Base-by-base conservation (phyloP, 139 green algal genomes). In the Picochlorum sp. region DNA sequence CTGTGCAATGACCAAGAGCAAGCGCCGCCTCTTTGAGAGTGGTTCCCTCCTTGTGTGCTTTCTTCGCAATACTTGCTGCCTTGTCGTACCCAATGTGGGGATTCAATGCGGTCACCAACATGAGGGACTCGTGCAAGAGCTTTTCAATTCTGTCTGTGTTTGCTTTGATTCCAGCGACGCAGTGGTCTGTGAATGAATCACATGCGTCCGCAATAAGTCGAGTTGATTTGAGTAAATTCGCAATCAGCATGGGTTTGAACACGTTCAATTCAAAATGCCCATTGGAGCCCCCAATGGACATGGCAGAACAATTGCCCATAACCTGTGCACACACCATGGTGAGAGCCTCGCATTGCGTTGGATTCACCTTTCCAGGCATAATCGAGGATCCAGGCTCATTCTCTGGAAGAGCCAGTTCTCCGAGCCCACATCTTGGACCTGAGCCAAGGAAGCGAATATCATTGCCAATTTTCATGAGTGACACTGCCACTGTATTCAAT, bases 351-450 rank as follows among this genome's bases (percentile, higher is more conserved):
- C 86, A 96, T 79, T 98, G 92, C 26, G 92, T 98, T 20, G 92
- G 92, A 79, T 98, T 98, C 63, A 98, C 92, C 71, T 97, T 97
- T 66, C 92, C 91, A 4, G 92, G 92, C 92, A 98, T 98, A 79
- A 98, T 98, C 74, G 58, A 83, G 62, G 73, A 88, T 49, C 92
- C 93, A 0, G 93, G 93, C 83, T 98, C 93, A 71, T 98, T 98
- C 70, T 94, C 88, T 0, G 93, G 93, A 49, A 98, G 80, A 13
- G 63, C 66, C 62, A 98, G 84, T 84, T 98, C 93, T 10, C 89
- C 91, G 54, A 98, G 78, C 8, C 92, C 92, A 70, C 86, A 96
- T 23, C 92, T 78, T 5, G 88, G 88, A 21, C 88, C 88, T 13
- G 66, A 79, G 0, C 74, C 73, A 55, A 85, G 61, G 32, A 90